Evolutionary conservation across 495 filamentous ascomycete genomes (phyloP), one percentile per base, ranked within the genome.

Genomic region (Poronia punctata): DNA sequence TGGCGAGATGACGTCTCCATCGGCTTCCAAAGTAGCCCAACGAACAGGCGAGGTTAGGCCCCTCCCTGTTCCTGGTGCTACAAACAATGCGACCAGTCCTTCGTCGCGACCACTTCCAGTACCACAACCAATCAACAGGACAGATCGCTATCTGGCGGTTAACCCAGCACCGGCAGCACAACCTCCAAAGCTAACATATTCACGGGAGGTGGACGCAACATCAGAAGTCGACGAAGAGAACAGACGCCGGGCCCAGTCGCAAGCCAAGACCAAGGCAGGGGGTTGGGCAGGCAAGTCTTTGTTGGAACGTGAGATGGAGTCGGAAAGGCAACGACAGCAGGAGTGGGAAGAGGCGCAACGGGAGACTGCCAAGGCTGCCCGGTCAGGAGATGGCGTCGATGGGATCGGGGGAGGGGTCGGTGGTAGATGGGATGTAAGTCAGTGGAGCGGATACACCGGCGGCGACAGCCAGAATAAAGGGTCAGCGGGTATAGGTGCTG

Each of bases 301-400:
- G 5, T 72, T 97, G 1, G 88, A 95, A 62, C 80, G 88, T 15
- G 92, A 98, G 59, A 95, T 96, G 86, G 92, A 98, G 61, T 75
- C 84, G 48, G 92, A 98, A 64, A 76, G 93, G 8, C 85, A 94
- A 59, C 74, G 90, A 26, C 92, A 98, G 65, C 72, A 76, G 36
- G 92, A 98, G 52, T 98, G 92, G 92, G 92, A 97, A 52, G 84
- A 90, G 40, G 73, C 75, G n/a, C 92, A 96, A 63, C 75, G 82
- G 42, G 81, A 80, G 47, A 82, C 78, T 2, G 68, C 75, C 34
- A 69, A 70, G 30, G 79, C 75, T 5, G 70, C 71, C 1, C 62
- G 67, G 8, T 45, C 57, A 7, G 70, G 70, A 14, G 48, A 72
- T 46, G 50, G 70, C 44, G 53, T 81, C 50, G 59, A 75, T 47